phyloP scores from a whole-genome alignment of 805 yeast species.

The Zygotorulaspora chibaensis region DNA sequence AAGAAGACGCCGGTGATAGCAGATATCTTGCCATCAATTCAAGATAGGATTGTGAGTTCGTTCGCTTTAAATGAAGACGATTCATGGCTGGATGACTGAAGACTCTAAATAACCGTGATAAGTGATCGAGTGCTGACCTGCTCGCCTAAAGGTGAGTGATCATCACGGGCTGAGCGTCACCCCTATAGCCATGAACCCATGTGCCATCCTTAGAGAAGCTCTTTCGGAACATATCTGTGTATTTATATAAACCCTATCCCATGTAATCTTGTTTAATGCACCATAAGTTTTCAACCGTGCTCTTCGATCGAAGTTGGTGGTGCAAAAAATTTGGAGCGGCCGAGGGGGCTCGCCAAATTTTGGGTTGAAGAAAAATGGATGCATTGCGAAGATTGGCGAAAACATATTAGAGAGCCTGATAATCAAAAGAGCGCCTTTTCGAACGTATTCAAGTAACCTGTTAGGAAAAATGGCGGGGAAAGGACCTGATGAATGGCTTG shows the following conservation, averaged over 20 bases:
- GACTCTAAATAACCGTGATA: not conserved
- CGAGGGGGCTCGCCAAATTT: slow-evolving; percentile 1
- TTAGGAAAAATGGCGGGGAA: slow-evolving; percentile 48
- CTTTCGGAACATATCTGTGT: too few relatives aligned
- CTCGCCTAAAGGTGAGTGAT: too few relatives aligned
- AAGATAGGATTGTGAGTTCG: slow-evolving; percentile 24
- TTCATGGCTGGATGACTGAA: slow-evolving; percentile 27
- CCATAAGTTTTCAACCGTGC: too few relatives aligned
- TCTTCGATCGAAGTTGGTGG: not conserved
- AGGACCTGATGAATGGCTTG: slow-evolving; percentile 97
- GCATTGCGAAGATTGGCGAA: not conserved
- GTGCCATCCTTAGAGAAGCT: too few relatives aligned
- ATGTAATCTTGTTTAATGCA: not conserved
- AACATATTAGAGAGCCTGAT: too few relatives aligned
- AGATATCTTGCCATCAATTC: slow-evolving; percentile 29
- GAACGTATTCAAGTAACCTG: too few relatives aligned
- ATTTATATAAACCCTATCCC: not conserved
- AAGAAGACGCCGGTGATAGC: slow-evolving; percentile 25
- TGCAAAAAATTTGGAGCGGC: not conserved
- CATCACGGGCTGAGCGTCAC: too few relatives aligned
- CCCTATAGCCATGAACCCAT: too few relatives aligned
- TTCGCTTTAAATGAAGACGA: slow-evolving; percentile 32
- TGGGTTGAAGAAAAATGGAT: not conserved
- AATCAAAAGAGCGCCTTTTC: too few relatives aligned
- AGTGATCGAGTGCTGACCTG: not conserved